Evolutionary conservation across 2,329 filamentous ascomycete species (phyloP), one percentile per base, ranked within the genome.

Genomic region (Ophiosphaerella korrae): DNA sequence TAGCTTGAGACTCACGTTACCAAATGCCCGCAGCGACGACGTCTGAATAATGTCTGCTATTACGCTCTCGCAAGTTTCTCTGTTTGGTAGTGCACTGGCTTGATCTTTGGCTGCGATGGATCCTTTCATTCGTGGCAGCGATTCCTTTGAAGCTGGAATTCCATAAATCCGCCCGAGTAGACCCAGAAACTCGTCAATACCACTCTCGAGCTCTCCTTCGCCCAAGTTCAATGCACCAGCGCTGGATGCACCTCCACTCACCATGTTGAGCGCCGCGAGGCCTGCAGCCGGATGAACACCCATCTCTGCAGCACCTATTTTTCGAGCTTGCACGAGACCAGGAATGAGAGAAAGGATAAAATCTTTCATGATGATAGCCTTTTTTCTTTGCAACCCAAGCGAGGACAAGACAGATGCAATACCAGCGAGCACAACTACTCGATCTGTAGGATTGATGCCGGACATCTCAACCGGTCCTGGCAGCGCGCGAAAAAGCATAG

Each of bases 231-330:
- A 76, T 11, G 88, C 87, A n/a, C 91, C 87, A 45, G 96, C 78
- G 1, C 91, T 92, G 6, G 92, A 89, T 13, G 90, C 89, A 34
- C 58, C 60, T 7, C 66, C 67, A 31, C 63, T 67, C 7, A 60
- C 62, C 57, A 73, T 68, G 57, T 86, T 88, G 26, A 94, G 77
- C 11, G 88, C 87, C 23, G 91, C 87, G 43, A 97, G 78, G 0
- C 91, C 92, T 8, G 93, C 91, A 14, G 93, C 93, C 35, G 94
- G 94, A 74, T 97, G 93, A 32, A 99, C 90, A 3, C 93, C 94
- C 66, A 94, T 90, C 68, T 97, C 94, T n/a, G 94, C 92, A 35
- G 94, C 94, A 29, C 93, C 93, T 41, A 93, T 83, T 40, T 95
- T 97, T 34, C 94, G 84, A 13, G 94, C 94, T 73, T 97, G 91